Evolutionary conservation across 257 asterid genomes (phyloP), one percentile per base, ranked within the genome.

Genomic region (Hygrophila difformis): DNA sequence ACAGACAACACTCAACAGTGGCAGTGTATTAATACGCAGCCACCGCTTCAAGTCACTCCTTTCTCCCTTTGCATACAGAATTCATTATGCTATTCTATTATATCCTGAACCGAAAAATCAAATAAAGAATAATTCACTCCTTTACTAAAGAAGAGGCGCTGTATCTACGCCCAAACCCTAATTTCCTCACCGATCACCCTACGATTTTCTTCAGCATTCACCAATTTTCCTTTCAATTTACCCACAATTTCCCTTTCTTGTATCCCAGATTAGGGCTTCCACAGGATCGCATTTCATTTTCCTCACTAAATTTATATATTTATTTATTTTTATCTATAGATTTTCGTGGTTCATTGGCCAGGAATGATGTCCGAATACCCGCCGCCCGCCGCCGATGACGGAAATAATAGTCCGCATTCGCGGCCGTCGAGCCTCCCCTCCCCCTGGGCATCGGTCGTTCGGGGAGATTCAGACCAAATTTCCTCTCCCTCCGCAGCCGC

Each of bases 371-470:
- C 47, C 24, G 74, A 62, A 29, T 13, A 38, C 39, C 38, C 76
- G 37, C 77, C 63, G n/a, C 42, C 65, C 17, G 3, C 49, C 17
- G 17, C 67, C 3, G 62, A 57, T 23, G 79, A 66, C 3, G 75
- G 51, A 12, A 50, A 13, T 3, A 58, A 6, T 42, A 69, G 73
- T 38, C 72, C 79, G 1, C 65, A 23, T 44, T 49, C 74, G 1
- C 62, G 63, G 56, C 67, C 77, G 49, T 55, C 68, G 44, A 65
- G 55, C 3, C 58, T 73, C 1, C 44, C 59, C 3, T 61, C 79
- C 5, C 77, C 77, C 0, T 81, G 93, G 93, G 81, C 85, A 2
- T 79, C 76, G 13, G 72, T 81, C 7, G 91, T 78, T 8, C 72
- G 91, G 0, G 82, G 84, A 1, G 70, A 73, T 62, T 42, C 71